Evolutionary conservation across 148 eudicot species (phyloP), one percentile per base, ranked within the genome.

Genomic region (Silene conica): DNA sequence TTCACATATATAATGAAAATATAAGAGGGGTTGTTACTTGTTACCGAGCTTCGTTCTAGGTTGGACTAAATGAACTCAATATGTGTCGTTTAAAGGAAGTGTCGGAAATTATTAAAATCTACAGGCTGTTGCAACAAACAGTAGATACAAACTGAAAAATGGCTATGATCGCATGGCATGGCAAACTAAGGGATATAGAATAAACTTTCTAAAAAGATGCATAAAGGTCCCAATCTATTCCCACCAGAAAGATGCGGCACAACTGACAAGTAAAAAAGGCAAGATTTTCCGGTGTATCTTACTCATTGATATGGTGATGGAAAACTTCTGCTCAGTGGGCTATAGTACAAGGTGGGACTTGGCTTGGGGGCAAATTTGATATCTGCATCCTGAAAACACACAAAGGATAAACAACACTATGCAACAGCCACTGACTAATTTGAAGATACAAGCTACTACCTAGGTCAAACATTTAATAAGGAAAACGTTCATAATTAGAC

Each of bases 301-400:
- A 75, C 63, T 62, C n/a, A 41, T 10, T 63, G 4, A 55, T 14
- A 67, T 13, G 25, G 21, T 3, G 16, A 56, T 6, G 0, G 4
- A 7, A 8, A 20, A 1, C 25, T 14, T n/a, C 2, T 57, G 56
- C 45, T 69, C 67, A 76, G 25, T 55, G 59, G 67, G 58, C 41
- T 15, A 68, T 9, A 23, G 43, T 46, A 67, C 57, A 76, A 22
- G 67, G 26, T 9, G 60, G 50, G n/a, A 8, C 67, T 54, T 65
- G 52, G 63, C 63, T 54, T 19, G 43, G 34, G 60, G 71, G 64
- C 55, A 54, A 56, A 64, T 63, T 34, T 60, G 41, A 45, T 18
- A 41, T 19, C 72, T 67, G 66, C 70, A 70, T n/a, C 23, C 78
- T 67, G 72, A 10, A 60, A 6, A 73, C 28, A 63, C 60, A 63